These are phyloP conservation scores for Nicotiana paniculata DNA, from an alignment of 257 asterid genomes.

Conservation along the genomic window DNA sequence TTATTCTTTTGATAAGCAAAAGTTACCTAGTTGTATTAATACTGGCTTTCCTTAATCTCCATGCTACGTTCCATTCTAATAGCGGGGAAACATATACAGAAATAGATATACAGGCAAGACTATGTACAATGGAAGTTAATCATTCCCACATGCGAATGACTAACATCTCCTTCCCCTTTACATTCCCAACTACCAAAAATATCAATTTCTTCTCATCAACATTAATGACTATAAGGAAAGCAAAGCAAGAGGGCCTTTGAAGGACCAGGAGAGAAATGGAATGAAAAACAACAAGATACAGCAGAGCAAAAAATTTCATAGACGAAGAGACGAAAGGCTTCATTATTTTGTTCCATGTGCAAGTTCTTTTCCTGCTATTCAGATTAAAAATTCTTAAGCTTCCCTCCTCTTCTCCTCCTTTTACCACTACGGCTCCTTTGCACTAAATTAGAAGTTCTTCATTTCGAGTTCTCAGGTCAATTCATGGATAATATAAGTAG, in stretches of 20 bases:
- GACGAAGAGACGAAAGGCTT: background rate
- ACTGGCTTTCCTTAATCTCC: background rate
- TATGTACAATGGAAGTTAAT: background rate
- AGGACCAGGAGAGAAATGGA: conserved; percentile 1
- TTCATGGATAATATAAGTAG: background rate
- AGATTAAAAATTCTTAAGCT: background rate
- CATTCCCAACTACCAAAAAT: background rate
- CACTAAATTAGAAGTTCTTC: background rate
- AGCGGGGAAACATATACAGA: background rate
- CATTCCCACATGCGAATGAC: background rate
- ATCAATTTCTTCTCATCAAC: background rate
- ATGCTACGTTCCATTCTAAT: background rate
- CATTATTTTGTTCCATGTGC: background rate
- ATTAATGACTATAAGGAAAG: background rate
- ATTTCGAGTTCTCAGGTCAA: background rate
- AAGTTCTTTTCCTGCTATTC: background rate
- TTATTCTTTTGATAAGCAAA: background rate
- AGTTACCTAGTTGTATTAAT: background rate
- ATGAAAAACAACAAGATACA: background rate
- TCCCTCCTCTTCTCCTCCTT: background rate
- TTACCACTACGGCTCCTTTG: background rate
- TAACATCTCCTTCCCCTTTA: background rate
- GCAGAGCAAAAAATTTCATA: background rate
- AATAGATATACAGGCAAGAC: background rate
- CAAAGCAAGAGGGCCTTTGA: background rate